These are phyloP conservation scores for Dujonia santamariae DNA, from an alignment of 1,139 yeast genomes.

Conservation along the genomic window DNA sequence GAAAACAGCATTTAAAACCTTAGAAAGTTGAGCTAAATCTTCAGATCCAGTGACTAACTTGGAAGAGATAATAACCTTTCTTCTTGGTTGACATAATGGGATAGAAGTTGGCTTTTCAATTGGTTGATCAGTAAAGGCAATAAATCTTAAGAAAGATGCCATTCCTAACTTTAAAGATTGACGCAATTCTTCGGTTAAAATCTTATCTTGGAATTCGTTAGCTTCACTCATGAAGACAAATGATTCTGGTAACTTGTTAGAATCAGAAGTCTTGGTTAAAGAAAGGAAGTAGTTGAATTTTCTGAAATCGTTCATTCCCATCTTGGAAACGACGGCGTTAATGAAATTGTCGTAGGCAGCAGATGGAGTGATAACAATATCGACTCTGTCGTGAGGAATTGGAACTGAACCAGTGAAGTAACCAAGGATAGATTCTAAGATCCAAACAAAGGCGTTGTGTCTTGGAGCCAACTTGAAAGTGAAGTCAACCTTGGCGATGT, in stretches of 20 bases:
- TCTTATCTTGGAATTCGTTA: slow-evolving; percentile 70
- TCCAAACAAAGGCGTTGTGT: slow-evolving; percentile 70
- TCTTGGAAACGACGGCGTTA: slow-evolving; percentile 81
- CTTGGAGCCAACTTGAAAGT: slow-evolving; percentile 71
- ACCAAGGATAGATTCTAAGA: slow-evolving; percentile 54
- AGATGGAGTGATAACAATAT: slow-evolving; percentile 60
- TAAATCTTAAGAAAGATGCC: slow-evolving; percentile 53
- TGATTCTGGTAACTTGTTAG: slow-evolving; percentile 64
- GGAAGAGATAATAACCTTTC: slow-evolving; percentile 55
- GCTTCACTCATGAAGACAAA: slow-evolving; percentile 90
- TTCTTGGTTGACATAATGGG: slow-evolving; percentile 50
- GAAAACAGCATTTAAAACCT: slow-evolving; percentile 51
- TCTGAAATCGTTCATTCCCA: slow-evolving; percentile 76
- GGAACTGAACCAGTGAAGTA: slow-evolving; percentile 49
- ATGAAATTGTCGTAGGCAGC: slow-evolving; percentile 64
- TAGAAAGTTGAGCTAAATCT: slow-evolving; percentile 46
- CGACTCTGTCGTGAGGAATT: slow-evolving; percentile 60
- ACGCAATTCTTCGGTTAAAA: slow-evolving; percentile 49
- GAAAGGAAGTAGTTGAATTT: slow-evolving; percentile 77
- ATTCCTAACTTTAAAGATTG: slow-evolving; percentile 51
- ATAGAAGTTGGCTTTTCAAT: slow-evolving; percentile 58
- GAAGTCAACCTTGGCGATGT: slow-evolving; percentile 61
- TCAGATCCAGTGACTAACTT: slow-evolving; percentile 42
- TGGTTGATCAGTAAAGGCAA: slow-evolving; percentile 85
- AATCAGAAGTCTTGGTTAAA: slow-evolving; percentile 76